Percentiles rank a stretch among this genome's conserved stretches.
These are phyloP conservation scores for Candida fluviatilis DNA, from an alignment of 805 yeast species.

Conservation along the genomic window DNA sequence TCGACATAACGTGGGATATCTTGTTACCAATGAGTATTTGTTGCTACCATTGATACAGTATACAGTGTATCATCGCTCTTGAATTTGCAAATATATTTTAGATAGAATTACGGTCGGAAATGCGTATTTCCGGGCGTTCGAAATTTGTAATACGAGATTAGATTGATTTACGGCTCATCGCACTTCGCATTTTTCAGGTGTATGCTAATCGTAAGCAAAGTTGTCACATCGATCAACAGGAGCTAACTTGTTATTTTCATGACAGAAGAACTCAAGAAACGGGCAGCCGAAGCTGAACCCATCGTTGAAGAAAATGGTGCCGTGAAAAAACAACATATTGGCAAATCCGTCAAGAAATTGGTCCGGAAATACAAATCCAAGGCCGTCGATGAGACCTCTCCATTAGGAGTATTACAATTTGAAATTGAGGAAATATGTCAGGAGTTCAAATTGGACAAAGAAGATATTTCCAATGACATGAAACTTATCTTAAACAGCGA, in stretches of 20 bases:
- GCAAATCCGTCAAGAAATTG: constrained; percentile 22
- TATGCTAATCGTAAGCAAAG: background rate
- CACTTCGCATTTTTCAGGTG: background rate
- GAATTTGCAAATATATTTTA: too few species aligned
- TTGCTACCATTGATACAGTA: too few species aligned
- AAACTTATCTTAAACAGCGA: constrained; percentile 55
- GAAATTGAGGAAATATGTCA: constrained; percentile 63
- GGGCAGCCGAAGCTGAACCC: constrained; percentile 5
- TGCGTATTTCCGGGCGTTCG: constrained; percentile 4
- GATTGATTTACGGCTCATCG: background rate
- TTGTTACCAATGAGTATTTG: too few species aligned
- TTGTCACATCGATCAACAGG: too few species aligned
- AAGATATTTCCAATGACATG: constrained; percentile 62
- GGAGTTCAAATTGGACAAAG: constrained; percentile 37
- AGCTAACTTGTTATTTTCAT: too few species aligned
- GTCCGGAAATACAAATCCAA: constrained; percentile 56
- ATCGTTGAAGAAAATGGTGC: background rate
- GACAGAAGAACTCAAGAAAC: constrained; percentile 4
- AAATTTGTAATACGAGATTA: background rate
- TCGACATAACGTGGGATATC: too few species aligned
- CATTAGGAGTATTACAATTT: constrained; percentile 70
- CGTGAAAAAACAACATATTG: constrained; percentile 8
- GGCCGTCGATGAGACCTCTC: constrained; percentile 69
- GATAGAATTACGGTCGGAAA: too few species aligned
- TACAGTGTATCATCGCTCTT: too few species aligned